Percentiles rank a stretch among this genome's conserved stretches.
phyloP scores from a whole-genome alignment of 169 alveolate species.

The Plasmodium blacklocki region DNA sequence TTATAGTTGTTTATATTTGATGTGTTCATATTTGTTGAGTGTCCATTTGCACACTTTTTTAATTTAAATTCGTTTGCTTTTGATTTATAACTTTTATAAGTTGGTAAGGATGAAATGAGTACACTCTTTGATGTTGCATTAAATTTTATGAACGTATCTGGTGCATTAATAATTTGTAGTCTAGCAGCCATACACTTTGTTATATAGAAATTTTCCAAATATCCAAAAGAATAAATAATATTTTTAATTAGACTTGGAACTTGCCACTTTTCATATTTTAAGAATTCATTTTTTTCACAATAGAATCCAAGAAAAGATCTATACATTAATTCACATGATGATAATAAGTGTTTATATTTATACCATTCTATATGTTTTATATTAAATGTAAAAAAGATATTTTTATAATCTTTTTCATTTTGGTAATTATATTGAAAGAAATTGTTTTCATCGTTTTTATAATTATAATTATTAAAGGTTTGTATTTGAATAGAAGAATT shows the following conservation, averaged over 20 bases:
- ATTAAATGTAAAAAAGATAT: conserved; percentile 4
- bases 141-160: conserved; percentile 56
- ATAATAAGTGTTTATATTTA: conserved; percentile 38
- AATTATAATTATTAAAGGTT: too few relatives aligned
- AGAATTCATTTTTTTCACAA: conserved; percentile 43
- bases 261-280: conserved; percentile 75
- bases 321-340: conserved; percentile 73
- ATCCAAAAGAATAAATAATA: conserved; percentile 63
- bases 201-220: conserved; percentile 71
- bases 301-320: conserved; percentile 74
- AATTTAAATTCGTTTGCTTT: conserved; percentile 22
- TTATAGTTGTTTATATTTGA: neutral
- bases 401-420: neutral
- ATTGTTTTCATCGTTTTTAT: neutral
- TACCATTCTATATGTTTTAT: conserved; percentile 67
- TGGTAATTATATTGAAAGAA: neutral
- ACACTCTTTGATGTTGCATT: conserved; percentile 64
- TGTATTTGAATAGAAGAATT: too few relatives aligned
- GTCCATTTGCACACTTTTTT: neutral
- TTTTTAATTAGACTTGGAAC: conserved; percentile 76
- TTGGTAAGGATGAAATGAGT: conserved; percentile 57
- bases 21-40: neutral
- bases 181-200: conserved; percentile 74
- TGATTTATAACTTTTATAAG: conserved; percentile 67
- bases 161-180: conserved; percentile 71